Evolutionary conservation across 768 basidiomycete species (phyloP), one percentile per base, ranked within the genome.

Genomic region (Asterophora parasitica): DNA sequence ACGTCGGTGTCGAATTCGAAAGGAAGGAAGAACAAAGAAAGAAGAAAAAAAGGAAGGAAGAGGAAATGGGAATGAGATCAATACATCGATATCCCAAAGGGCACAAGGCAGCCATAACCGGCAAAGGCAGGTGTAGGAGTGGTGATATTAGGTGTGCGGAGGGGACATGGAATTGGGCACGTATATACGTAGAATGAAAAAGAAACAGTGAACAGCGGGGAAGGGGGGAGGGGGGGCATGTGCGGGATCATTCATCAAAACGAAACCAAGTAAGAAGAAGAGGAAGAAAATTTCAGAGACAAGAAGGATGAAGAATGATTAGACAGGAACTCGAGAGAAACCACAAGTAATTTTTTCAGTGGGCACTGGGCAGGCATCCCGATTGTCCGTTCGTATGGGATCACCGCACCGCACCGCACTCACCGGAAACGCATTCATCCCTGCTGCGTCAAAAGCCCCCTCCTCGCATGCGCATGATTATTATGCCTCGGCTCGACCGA

Each of bases 401-500:
- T n/a, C 27, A 40, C 23, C 19, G 3, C 37, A 2, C n/a, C 3
- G 9, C 19, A 20, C 17, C 8, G 4, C 4, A 4, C 8, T 7
- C 12, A 17, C n/a, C n/a, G n/a, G n/a, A n/a, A n/a, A n/a, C n/a
- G n/a, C n/a, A n/a, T 39, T 51, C 43, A 53, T 59, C 60, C 66
- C 50, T 69, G 67, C 48, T 68, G 65, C 37, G 67, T 57, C 57
- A 69, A 52, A 37, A 74, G 67, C 35, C 69, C 65, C 55, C 73
- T 62, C 41, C 66, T 59, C 27, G 61, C 44, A 35, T 61, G 62
- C 23, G 59, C 39, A 37, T 30, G 28, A 5, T 5, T 10, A 9
- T 9, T 12, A 31, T 61, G 59, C 32, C 73, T 64, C 9, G 68
- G 62, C 49, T 75, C 77, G 16, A 70, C 68, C 13, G 74, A 70